phyloP scores from a whole-genome alignment of 2,329 filamentous ascomycete species.

The Colletotrichum sp. region DNA sequence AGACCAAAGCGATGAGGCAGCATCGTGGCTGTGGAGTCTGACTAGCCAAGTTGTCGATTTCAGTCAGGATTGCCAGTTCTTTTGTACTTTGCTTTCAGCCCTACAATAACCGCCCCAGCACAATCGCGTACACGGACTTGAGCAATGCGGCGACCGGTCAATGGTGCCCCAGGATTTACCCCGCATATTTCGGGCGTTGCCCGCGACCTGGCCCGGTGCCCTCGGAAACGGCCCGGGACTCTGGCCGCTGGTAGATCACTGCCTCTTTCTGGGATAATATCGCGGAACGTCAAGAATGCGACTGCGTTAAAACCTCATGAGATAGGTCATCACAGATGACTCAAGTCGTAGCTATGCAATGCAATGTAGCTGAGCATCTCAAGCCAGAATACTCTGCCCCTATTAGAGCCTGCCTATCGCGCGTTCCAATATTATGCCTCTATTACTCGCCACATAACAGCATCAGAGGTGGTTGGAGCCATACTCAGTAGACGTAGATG shows the following conservation, averaged over 20 bases:
- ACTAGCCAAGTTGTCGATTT: neutral
- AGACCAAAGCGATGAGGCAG: neutral
- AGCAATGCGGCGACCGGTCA: neutral
- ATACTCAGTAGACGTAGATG: constrained; percentile 40
- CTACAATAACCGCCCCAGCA: accelerated
- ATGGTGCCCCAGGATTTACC: neutral
- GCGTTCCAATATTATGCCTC: neutral
- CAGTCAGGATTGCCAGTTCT: neutral
- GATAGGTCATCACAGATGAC: neutral
- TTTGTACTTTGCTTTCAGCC: neutral
- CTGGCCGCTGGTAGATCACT: neutral
- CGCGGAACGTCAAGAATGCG: neutral
- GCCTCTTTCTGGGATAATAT: neutral
- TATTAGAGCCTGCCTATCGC: neutral
- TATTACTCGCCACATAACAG: neutral
- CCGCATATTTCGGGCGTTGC: neutral
- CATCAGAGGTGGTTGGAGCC: neutral
- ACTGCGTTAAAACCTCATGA: neutral
- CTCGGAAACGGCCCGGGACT: neutral
- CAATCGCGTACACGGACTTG: neutral
- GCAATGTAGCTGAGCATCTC: neutral
- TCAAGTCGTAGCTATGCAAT: neutral
- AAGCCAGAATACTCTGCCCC: neutral
- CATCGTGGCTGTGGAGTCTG: neutral
- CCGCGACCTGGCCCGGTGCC: neutral